A percentile compares a stretch with the other conserved stretches of the same genome.
Evolutionary conservation across 805 yeast species (phyloP).

Genomic region (Teunomyces barrocoloradensis): DNA sequence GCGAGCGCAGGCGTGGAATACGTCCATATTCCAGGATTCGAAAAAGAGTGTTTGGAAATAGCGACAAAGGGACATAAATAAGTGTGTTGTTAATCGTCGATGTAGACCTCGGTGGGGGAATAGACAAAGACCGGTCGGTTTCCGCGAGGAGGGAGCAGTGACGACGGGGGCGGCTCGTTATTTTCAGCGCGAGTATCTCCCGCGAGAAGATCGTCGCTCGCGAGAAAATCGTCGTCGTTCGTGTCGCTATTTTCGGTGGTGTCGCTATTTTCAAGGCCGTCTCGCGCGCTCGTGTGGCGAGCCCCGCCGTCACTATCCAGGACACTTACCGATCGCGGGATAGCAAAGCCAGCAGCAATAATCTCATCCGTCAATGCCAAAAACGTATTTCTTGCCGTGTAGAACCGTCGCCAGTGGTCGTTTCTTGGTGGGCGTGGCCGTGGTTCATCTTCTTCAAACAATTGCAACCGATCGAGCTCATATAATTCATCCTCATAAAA

Average conservation of each 20-base stretch:
- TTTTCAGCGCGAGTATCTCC: constrained; percentile 16
- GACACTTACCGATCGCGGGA: constrained; percentile 48
- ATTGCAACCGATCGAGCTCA: constrained; percentile 38
- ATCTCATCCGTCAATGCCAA: constrained; percentile 50
- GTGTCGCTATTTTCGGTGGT: no score
- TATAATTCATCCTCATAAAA: constrained; percentile 66
- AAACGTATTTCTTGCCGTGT: constrained; percentile 35
- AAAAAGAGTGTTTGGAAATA: constrained; percentile 59
- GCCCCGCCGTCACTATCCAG: constrained; percentile 13
- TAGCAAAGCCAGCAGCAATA: constrained; percentile 57
- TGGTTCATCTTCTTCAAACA: constrained; percentile 12
- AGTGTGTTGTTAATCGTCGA: constrained; percentile 16
- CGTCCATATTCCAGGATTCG: constrained; percentile 80
- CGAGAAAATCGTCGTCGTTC: not conserved
- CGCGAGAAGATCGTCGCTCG: not conserved
- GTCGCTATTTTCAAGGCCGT: no score
- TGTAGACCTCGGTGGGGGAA: constrained; percentile 34
- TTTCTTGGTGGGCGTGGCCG: no score
- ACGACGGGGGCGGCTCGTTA: no score
- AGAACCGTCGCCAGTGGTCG: not conserved
- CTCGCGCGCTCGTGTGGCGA: no score
- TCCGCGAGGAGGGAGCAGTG: no score
- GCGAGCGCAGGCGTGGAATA: constrained; percentile 62
- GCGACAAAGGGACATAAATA: constrained; percentile 73
- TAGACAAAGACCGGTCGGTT: constrained; percentile 29